Percentiles rank a stretch among this genome's conserved stretches.
Evolutionary conservation across 305 asterid species (phyloP).

Genomic region (Petunia hybrid): DNA sequence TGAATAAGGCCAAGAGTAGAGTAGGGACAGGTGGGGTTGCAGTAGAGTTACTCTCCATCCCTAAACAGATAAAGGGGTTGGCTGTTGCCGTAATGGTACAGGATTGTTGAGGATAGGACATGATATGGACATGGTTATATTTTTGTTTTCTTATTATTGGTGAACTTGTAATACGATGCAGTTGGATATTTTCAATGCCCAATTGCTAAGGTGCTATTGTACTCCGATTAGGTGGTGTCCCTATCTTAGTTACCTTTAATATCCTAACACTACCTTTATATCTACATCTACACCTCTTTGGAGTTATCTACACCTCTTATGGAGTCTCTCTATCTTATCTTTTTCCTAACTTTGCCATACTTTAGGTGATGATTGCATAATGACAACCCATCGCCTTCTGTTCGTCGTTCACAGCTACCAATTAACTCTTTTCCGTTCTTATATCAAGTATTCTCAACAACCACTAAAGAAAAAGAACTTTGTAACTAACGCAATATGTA

Average conservation of each 20-base stretch:
- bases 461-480: neutral
- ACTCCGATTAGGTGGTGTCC: neutral
- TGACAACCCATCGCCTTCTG: neutral
- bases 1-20: neutral
- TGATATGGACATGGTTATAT: neutral
- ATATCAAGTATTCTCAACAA: neutral
- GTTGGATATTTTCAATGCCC: conserved; percentile 6
- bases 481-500: conserved; percentile 2
- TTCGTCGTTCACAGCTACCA: conserved; percentile 5
- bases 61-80: neutral
- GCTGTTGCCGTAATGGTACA: neutral
- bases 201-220: neutral
- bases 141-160: neutral
- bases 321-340: neutral
- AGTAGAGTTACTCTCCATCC: neutral
- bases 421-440: neutral
- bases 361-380: neutral
- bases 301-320: neutral
- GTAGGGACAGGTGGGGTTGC: conserved; percentile 22
- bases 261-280: neutral
- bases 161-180: neutral
- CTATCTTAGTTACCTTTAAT: neutral
- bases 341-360: neutral
- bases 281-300: neutral
- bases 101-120: neutral